Conservation (phyloP, 345 rosid genomes). For the Bretschneidera sinensis region DNA sequence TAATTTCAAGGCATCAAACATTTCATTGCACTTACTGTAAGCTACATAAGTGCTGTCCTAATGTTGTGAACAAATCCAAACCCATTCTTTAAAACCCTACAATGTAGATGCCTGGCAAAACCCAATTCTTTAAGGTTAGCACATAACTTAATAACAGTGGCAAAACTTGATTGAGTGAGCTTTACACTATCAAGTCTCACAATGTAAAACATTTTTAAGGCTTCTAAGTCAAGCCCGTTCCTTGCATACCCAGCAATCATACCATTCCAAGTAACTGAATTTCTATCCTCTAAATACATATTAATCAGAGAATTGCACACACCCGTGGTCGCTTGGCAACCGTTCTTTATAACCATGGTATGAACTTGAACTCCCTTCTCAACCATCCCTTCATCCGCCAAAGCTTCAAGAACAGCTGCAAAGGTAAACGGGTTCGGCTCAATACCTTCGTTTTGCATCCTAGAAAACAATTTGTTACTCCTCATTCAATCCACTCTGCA, state of each 20-base stretch:
- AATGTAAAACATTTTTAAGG: slow-evolving; percentile 47
- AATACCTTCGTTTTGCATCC: slow-evolving; percentile 56
- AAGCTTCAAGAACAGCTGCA: slow-evolving; percentile 62
- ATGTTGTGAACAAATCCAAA: slow-evolving; percentile 47
- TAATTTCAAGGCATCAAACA: slow-evolving; percentile 49
- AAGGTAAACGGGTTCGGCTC: slow-evolving; percentile 61
- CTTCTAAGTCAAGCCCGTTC: slow-evolving; percentile 57
- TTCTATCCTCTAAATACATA: slow-evolving; percentile 52
- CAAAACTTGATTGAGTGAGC: slow-evolving; percentile 48
- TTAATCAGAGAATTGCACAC: slow-evolving; percentile 72
- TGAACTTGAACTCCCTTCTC: slow-evolving; percentile 66
- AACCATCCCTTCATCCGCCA: slow-evolving; percentile 40
- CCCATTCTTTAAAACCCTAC: slow-evolving; percentile 51
- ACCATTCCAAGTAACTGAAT: slow-evolving; percentile 71
- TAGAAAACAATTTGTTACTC: slow-evolving; percentile 40
- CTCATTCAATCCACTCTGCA: slow-evolving; percentile 35
- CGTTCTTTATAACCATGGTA: slow-evolving; percentile 49
- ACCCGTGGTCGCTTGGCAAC: slow-evolving; percentile 34
- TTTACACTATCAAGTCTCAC: slow-evolving; percentile 49
- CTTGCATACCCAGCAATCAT: slow-evolving; percentile 58
- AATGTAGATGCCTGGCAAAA: slow-evolving; percentile 66
- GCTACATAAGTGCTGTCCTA: slow-evolving; percentile 53
- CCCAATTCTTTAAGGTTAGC: slow-evolving; percentile 47
- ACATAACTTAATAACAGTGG: slow-evolving; percentile 57
- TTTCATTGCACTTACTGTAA: slow-evolving; percentile 53